Evolutionary conservation across 176 grass and related monocot genomes (phyloP).

Genomic region (Phyllostachys edulis): DNA sequence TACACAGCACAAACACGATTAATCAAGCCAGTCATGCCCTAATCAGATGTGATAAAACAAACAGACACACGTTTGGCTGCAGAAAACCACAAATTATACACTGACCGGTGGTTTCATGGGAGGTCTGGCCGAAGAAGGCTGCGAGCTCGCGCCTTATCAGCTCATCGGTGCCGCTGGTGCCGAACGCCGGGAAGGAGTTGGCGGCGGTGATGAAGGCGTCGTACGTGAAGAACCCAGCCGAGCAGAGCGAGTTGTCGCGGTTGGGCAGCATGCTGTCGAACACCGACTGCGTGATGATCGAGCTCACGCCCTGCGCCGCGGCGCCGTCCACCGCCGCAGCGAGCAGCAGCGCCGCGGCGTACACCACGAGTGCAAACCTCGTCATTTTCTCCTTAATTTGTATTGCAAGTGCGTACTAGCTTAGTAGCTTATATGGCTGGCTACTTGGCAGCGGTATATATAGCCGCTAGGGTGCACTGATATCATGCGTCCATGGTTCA

Average conservation of each 20-base stretch:
- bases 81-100: neutral
- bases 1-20: neutral
- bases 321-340: constrained; percentile 19
- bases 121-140: constrained; percentile 64
- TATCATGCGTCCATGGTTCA: neutral
- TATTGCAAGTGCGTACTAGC: neutral
- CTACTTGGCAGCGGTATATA: neutral
- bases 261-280: constrained; percentile 46
- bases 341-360: neutral
- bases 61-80: no score
- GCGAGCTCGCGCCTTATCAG: constrained; percentile 43
- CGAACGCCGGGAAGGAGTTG: constrained; percentile 39
- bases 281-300: constrained; percentile 40
- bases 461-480: constrained; percentile 9
- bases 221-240: constrained; percentile 49
- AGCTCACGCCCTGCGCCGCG: constrained; percentile 28
- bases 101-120: constrained; percentile 61
- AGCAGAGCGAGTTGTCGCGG: constrained; percentile 39
- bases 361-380: neutral
- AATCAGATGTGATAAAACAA: neutral
- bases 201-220: constrained; percentile 54
- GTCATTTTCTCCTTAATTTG: neutral
- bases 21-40: neutral
- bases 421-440: neutral
- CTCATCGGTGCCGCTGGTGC: constrained; percentile 20